Evolutionary conservation across 2,329 filamentous ascomycete genomes (phyloP).

Genomic region (Claviceps purpurea): DNA sequence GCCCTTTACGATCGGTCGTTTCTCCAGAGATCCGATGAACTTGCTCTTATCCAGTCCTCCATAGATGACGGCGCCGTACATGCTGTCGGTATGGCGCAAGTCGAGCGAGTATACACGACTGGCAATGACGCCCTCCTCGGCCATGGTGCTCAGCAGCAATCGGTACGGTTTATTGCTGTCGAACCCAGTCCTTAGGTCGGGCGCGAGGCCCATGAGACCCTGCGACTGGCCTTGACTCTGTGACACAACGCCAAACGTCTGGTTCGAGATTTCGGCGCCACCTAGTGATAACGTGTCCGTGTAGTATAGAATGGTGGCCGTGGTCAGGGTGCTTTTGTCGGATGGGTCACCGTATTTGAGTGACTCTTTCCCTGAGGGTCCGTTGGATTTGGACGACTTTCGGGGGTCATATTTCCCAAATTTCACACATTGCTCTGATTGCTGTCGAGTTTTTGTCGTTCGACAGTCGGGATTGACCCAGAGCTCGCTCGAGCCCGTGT

Average conservation of each 20-base stretch:
- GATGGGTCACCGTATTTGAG: slow-evolving; percentile 27
- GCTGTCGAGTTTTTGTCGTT: slow-evolving; percentile 20
- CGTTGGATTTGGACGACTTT: slow-evolving; percentile 24
- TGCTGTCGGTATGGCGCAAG: slow-evolving; percentile 28
- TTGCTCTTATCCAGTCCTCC: slow-evolving; percentile 40
- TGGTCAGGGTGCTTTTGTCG: slow-evolving; percentile 22
- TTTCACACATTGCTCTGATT: slow-evolving; percentile 22
- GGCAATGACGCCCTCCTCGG: slow-evolving; percentile 31
- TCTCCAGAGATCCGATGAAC: slow-evolving; percentile 32
- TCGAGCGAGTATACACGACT: slow-evolving; percentile 39
- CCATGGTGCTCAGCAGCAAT: slow-evolving; percentile 37
- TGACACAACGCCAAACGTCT: slow-evolving; percentile 37
- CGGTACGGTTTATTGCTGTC: slow-evolving; percentile 30
- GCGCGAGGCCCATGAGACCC: slow-evolving; percentile 38
- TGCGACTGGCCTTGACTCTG: slow-evolving; percentile 33
- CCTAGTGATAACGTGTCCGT: slow-evolving; percentile 33
- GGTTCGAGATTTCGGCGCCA: slow-evolving; percentile 24
- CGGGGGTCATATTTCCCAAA: slow-evolving; percentile 32
- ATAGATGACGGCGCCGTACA: slow-evolving; percentile 37
- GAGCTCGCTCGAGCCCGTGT: slow-evolving; percentile 40
- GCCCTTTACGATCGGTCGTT: slow-evolving; percentile 28
- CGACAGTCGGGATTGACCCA: slow-evolving; percentile 41
- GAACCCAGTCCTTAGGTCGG: slow-evolving; percentile 26
- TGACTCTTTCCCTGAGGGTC: slow-evolving; percentile 23
- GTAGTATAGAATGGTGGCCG: slow-evolving; percentile 30